Evolutionary conservation across 2,329 filamentous ascomycete species (phyloP), one percentile per base, ranked within the genome.

Genomic region (Stromatinia cepivora): DNA sequence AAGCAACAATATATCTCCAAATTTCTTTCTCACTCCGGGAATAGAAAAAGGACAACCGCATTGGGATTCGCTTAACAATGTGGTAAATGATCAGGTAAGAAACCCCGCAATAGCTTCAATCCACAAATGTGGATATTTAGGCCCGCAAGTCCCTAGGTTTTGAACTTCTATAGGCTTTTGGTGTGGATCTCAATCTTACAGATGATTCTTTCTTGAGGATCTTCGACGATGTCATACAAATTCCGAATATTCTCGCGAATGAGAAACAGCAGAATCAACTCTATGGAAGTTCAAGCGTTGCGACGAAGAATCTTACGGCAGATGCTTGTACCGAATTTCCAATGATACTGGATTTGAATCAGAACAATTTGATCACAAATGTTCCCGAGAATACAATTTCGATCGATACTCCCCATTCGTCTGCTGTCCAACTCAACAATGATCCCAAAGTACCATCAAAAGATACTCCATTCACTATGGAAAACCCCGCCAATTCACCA

Each of bases 71-170:
- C 22, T 25, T 1, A 39, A 9, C 9, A 50, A 39, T 50, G 13
- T 42, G 39, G 39, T 4, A 25, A 50, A 50, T 63, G 31, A 63
- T 15, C 61, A 63, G 46, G 61, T 63, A 63, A 28, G 61, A 11
- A n/a, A 13, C 11, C 9, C 13, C 46, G 1, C 10, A 52, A 28
- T 39, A 11, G 22, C 61, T 52, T 39, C 46, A 39, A 39, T 52
- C 31, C 61, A 39, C 46, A 22, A 25, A 25, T 15, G 61, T 39
- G 46, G 31, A 39, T 36, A 34, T 39, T 63, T 50, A 36, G 17
- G 25, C 22, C 9, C 34, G n/a, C 20, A 25, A 13, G 22, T 20
- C 20, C 22, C 31, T 52, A 28, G 61, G 15, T 52, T 52, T 52
- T 63, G 22, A 63, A 28, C 34, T 39, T 34, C 36, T 52, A 17